phyloP scores from a whole-genome alignment of 192 early-diverging fungal genomes.

The Phlyctochytrium planicorne region DNA sequence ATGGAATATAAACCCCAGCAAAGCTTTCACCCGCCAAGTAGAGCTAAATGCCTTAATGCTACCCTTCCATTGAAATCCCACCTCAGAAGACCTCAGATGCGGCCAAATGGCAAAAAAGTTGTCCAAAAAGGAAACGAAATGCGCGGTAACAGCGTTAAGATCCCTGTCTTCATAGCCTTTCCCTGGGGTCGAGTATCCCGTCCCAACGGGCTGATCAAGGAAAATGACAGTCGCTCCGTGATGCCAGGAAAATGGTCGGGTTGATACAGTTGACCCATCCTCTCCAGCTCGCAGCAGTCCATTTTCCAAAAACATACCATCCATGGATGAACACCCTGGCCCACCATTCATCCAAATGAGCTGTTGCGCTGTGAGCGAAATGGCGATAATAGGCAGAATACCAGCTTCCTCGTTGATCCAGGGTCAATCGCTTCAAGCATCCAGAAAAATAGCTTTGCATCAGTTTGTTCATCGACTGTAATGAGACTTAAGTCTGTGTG shows the following conservation, averaged over 20 bases:
- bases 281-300: conserved; percentile 54
- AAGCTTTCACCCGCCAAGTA: conserved; percentile 74
- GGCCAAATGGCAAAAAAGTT: conserved; percentile 48
- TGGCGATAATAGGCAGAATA: conserved; percentile 2
- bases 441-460: conserved; percentile 44
- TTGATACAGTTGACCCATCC: conserved; percentile 15
- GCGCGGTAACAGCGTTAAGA: conserved; percentile 28
- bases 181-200: conserved; percentile 41
- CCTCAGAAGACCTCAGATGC: not conserved
- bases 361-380: conserved; percentile 1
- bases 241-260: not conserved
- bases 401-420: conserved; percentile 25
- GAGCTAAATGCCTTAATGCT: conserved; percentile 34
- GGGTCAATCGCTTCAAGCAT: conserved; percentile 25
- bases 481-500: conserved; percentile 14
- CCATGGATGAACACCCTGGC: conserved; percentile 56
- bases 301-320: conserved; percentile 69
- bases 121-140: conserved; percentile 54
- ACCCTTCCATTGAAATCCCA: not conserved
- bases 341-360: conserved; percentile 70
- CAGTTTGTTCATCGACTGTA: not conserved
- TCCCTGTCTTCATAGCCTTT: conserved; percentile 4
- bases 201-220: conserved; percentile 70
- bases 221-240: conserved; percentile 30
- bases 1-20: conserved; percentile 73